Conservation (phyloP, 1,284 basidiomycete genomes). For the Somion occarium region DNA sequence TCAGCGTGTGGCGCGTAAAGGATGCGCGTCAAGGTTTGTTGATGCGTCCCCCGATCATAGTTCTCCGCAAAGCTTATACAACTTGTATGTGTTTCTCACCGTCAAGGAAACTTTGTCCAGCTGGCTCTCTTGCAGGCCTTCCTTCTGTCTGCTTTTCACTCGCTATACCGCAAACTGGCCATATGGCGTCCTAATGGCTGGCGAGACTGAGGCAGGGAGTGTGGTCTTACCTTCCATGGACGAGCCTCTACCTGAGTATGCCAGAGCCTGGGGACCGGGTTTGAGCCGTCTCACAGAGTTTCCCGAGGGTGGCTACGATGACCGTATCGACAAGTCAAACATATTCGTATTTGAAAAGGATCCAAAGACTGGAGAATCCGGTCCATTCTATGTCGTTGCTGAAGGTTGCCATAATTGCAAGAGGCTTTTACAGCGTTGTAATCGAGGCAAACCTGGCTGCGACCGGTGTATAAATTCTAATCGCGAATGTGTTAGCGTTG, state of each 20-base stretch:
- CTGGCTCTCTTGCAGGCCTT: no score
- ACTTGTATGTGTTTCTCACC: no score
- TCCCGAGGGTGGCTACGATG: conserved; percentile 14
- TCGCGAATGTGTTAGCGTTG: conserved; percentile 3
- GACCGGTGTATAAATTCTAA: conserved; percentile 9
- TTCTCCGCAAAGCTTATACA: no score
- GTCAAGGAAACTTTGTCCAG: no score
- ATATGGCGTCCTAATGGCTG: no score
- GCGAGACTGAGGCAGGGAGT: no score
- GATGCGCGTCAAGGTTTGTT: no score
- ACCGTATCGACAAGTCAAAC: conserved; percentile 10
- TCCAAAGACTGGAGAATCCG: conserved; percentile 10
- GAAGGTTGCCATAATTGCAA: conserved; percentile 13
- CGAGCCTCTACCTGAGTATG: conserved; percentile 15
- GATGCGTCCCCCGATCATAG: no score
- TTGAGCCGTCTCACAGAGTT: conserved; percentile 11
- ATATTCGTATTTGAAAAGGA: conserved; percentile 15
- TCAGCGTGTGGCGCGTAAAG: no score
- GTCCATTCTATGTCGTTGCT: conserved; percentile 12
- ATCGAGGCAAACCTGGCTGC: conserved; percentile 12
- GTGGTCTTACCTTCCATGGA: no score
- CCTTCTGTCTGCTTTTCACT: no score
- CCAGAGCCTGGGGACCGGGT: conserved; percentile 10
- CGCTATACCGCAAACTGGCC: no score
- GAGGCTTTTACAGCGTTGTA: conserved; percentile 13